Percentiles rank a stretch among this genome's conserved stretches.
Conservation (phyloP, 148 eudicot genomes). For the Chenopodium album region DNA sequence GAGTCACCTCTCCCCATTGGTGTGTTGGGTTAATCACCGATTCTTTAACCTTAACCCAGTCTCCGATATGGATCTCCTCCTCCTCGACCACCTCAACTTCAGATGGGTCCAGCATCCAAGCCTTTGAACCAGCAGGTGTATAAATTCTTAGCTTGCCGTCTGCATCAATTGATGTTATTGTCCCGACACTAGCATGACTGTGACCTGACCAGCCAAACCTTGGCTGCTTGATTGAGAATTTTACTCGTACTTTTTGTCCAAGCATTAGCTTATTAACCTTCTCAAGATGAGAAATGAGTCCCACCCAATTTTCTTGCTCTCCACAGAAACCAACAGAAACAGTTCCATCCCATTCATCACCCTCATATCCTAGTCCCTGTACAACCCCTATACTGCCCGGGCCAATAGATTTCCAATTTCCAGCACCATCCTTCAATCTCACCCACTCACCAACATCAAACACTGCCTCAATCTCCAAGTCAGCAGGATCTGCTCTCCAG, state of each 20-base stretch:
- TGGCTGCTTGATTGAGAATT: conserved; percentile 66
- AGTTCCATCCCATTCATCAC: conserved; percentile 71
- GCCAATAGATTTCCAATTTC: conserved; percentile 70
- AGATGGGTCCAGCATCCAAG: conserved; percentile 90
- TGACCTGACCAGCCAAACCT: conserved; percentile 99
- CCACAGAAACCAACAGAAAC: conserved; percentile 86
- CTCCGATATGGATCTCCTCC: conserved; percentile 69
- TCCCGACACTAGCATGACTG: conserved; percentile 71
- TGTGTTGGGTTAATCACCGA: conserved; percentile 64
- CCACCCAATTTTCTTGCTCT: conserved; percentile 89
- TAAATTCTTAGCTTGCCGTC: conserved; percentile 93
- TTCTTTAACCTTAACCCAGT: conserved; percentile 79
- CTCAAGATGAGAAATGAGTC: conserved; percentile 59
- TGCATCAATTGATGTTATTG: conserved; percentile 77
- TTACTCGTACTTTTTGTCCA: conserved; percentile 79
- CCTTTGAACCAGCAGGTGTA: conserved; percentile 78
- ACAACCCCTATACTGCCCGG: conserved; percentile 88
- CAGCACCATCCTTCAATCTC: conserved; percentile 45
- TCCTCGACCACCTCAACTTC: conserved; percentile 88
- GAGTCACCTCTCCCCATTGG: conserved; percentile 94
- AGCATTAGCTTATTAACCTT: conserved; percentile 52
- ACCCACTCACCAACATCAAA: conserved; percentile 97
- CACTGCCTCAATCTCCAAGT: conserved; percentile 70
- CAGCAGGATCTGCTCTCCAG: conserved; percentile 95
- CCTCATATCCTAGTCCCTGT: conserved; percentile 68